A percentile compares a stretch with the other conserved stretches of the same genome.
Evolutionary conservation across 129 eudicot genomes (phyloP).

Genomic region (Saposhnikovia divaricata): DNA sequence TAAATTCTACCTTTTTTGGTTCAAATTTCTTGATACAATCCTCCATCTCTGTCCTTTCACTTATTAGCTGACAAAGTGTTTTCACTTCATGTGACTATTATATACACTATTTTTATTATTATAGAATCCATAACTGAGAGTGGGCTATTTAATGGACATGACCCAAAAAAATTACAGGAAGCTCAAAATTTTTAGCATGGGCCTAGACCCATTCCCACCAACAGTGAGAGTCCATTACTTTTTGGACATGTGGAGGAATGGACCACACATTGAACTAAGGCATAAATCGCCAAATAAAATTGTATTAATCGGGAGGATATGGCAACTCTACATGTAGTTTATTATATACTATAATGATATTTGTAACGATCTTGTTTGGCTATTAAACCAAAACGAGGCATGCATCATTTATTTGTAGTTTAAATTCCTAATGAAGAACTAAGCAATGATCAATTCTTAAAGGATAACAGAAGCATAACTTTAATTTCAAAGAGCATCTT

Average conservation of each 20-base stretch:
- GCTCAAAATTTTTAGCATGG: not conserved
- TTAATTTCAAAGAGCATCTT: no score
- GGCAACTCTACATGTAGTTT: not conserved
- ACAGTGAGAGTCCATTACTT: not conserved
- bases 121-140: no score
- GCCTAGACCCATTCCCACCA: not conserved
- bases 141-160: not conserved
- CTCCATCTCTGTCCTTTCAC: not conserved
- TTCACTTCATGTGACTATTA: not conserved
- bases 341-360: no score
- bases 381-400: not conserved
- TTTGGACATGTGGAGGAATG: not conserved
- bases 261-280: no score
- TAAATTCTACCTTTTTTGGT: not conserved
- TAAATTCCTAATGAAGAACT: not conserved
- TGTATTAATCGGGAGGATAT: no score
- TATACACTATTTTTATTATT: not conserved
- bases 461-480: not conserved
- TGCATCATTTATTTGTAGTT: no score
- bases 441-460: not conserved
- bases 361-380: not conserved
- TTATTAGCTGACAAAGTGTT: no score
- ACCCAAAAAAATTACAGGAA: not conserved
- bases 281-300: no score
- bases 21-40: not conserved